Percentiles rank a stretch among this genome's conserved stretches.
These are phyloP conservation scores for Sarocladium kiliense DNA, from an alignment of 2,329 filamentous ascomycete genomes.

Conservation along the genomic window DNA sequence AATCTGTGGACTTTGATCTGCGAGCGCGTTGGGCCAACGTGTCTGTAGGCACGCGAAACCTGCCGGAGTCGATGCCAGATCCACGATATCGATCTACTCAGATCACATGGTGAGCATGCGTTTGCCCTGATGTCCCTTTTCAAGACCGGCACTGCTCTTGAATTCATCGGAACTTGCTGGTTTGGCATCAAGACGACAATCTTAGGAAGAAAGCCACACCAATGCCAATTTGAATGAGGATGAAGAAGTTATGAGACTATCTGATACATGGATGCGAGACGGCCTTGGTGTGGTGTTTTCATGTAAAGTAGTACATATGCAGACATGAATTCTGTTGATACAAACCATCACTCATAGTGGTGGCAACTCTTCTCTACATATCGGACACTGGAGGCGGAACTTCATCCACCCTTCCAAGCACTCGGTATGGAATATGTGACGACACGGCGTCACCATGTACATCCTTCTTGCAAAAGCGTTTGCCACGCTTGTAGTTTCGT, in stretches of 20 bases:
- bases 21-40: conserved; percentile 44
- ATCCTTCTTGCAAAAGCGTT: conserved; percentile 72
- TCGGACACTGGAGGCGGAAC: conserved; percentile 87
- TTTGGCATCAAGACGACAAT: too few relatives aligned
- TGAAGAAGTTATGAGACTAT: too few relatives aligned
- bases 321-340: too few relatives aligned
- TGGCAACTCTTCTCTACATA: conserved; percentile 55
- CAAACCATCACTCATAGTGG: conserved; percentile 8
- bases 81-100: conserved; percentile 37
- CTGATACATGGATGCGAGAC: too few relatives aligned
- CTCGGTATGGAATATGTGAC: conserved; percentile 88
- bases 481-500: conserved; percentile 49
- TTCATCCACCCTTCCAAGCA: conserved; percentile 97
- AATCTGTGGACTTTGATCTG: conserved; percentile 52
- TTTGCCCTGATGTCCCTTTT: background rate
- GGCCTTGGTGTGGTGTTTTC: too few relatives aligned
- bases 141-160: too few relatives aligned
- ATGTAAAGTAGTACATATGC: too few relatives aligned
- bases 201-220: too few relatives aligned
- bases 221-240: too few relatives aligned
- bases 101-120: conserved; percentile 40
- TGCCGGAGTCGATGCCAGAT: conserved; percentile 35
- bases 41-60: conserved; percentile 48
- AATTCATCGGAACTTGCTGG: too few relatives aligned
- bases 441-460: conserved; percentile 97